phyloP scores from a whole-genome alignment of 805 yeast genomes.

The Saccharomycopsis schoenii region DNA sequence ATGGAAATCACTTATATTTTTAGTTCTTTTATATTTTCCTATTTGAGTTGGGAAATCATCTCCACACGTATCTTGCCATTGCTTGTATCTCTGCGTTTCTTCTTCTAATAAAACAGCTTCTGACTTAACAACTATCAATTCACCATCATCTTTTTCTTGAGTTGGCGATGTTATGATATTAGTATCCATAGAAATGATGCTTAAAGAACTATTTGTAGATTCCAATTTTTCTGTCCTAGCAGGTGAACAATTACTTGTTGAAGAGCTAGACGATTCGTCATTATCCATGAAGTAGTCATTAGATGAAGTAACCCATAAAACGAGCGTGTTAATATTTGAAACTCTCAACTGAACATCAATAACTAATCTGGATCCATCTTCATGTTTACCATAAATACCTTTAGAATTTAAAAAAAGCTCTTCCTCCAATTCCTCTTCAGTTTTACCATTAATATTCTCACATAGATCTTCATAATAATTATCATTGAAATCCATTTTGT shows the following conservation, averaged over 20 bases:
- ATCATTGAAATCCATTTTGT: conserved; percentile 1
- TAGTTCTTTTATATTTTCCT: conserved; percentile 63
- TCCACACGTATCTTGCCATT: conserved; percentile 28
- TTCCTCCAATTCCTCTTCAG: conserved; percentile 30
- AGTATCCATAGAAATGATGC: neutral
- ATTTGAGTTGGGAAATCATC: conserved; percentile 32
- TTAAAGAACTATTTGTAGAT: neutral
- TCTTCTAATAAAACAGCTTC: conserved; percentile 35
- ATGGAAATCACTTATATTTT: conserved; percentile 60
- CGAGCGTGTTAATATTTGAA: conserved; percentile 43
- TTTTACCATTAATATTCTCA: conserved; percentile 3
- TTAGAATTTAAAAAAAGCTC: conserved; percentile 49
- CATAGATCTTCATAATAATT: neutral
- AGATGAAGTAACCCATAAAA: conserved; percentile 83
- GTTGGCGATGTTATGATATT: neutral
- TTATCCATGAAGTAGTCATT: conserved; percentile 28
- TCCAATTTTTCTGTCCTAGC: neutral
- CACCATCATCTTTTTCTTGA: conserved; percentile 15
- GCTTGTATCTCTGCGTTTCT: conserved; percentile 37
- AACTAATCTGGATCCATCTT: conserved; percentile 54
- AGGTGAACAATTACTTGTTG: neutral
- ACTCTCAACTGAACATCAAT: conserved; percentile 80
- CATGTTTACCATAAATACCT: conserved; percentile 60
- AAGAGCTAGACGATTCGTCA: neutral
- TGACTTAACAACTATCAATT: conserved; percentile 22